Evolutionary conservation across 768 basidiomycete genomes (phyloP).

Genomic region (Kwoniella heveanensis): DNA sequence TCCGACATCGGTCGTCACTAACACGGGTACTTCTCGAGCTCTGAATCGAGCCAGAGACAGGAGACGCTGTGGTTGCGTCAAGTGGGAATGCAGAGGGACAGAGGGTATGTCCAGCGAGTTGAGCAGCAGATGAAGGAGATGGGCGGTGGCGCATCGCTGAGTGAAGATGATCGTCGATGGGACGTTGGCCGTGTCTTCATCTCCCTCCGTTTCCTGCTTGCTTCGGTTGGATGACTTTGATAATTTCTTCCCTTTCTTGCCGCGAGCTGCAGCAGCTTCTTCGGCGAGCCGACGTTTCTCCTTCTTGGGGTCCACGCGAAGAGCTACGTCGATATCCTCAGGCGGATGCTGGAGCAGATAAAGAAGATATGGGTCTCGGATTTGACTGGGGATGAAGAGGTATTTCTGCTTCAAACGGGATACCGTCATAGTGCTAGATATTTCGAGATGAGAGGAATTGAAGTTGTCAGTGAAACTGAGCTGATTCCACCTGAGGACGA

Average conservation of each 20-base stretch:
- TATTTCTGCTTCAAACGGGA: constrained; percentile 83
- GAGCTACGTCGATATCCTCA: constrained; percentile 69
- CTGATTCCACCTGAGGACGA: too few species aligned
- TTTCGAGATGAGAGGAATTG: not conserved
- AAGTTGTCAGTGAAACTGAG: too few species aligned
- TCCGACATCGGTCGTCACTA: constrained; percentile 93
- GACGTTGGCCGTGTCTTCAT: constrained; percentile 64
- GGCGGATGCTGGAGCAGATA: constrained; percentile 87
- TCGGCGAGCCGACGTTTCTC: constrained; percentile 37
- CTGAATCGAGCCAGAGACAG: constrained; percentile 83
- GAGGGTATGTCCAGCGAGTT: constrained; percentile 78
- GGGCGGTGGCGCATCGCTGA: constrained; percentile 83
- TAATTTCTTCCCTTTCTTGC: constrained; percentile 37
- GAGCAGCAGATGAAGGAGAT: constrained; percentile 72
- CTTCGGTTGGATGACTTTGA: constrained; percentile 14
- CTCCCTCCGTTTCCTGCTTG: constrained; percentile 60
- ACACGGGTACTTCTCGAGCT: constrained; percentile 79
- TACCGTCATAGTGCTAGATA: constrained; percentile 79
- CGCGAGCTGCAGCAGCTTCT: constrained; percentile 12
- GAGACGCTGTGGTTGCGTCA: constrained; percentile 88
- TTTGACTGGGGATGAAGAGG: constrained; percentile 88
- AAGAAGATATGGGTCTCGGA: constrained; percentile 88
- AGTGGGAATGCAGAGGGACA: constrained; percentile 86
- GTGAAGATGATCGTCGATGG: constrained; percentile 95
- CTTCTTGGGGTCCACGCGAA: constrained; percentile 58